Conservation (phyloP, 192 early-diverging fungal genomes). For the Rhizoclosmatium sp. region DNA sequence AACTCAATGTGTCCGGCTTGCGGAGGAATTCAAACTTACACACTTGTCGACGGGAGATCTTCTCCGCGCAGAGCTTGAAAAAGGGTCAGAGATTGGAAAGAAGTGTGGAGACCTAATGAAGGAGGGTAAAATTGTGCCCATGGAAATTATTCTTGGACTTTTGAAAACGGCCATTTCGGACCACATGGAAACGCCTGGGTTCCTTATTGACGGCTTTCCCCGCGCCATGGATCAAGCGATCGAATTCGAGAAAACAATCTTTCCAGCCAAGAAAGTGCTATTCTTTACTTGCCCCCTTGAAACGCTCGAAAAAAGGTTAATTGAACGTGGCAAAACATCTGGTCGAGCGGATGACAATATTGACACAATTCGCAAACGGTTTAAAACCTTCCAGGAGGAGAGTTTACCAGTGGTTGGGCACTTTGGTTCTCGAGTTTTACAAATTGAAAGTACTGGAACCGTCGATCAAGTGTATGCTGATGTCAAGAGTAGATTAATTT, state of each 20-base stretch:
- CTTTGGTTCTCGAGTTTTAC: slow-evolving; percentile 44
- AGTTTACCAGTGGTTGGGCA: slow-evolving; percentile 60
- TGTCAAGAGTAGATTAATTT: slow-evolving; percentile 2
- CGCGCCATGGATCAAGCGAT: slow-evolving; percentile 63
- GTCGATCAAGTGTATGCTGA: slow-evolving; percentile 12
- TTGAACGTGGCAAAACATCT: slow-evolving; percentile 65
- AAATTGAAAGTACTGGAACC: slow-evolving; percentile 31
- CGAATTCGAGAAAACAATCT: slow-evolving; percentile 58
- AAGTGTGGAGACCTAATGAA: slow-evolving; percentile 87
- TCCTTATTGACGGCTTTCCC: slow-evolving; percentile 77
- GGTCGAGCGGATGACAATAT: slow-evolving; percentile 65
- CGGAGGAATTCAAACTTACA: slow-evolving; percentile 87
- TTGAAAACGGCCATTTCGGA: slow-evolving; percentile 83
- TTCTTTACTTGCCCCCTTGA: slow-evolving; percentile 59
- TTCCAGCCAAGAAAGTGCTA: slow-evolving; percentile 42
- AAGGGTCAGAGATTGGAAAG: slow-evolving; percentile 65
- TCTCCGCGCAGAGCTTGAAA: slow-evolving; percentile 83
- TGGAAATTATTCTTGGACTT: slow-evolving; percentile 82
- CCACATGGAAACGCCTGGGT: slow-evolving; percentile 50
- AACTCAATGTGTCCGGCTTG: slow-evolving; percentile 87
- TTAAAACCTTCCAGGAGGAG: slow-evolving; percentile 57
- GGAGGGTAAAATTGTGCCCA: slow-evolving; percentile 95
- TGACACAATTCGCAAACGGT: slow-evolving; percentile 64
- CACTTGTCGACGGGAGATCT: slow-evolving; percentile 97
- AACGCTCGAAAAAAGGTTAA: slow-evolving; percentile 55